phyloP scores from a whole-genome alignment of 129 eudicot species.

The Tagetes patula region DNA sequence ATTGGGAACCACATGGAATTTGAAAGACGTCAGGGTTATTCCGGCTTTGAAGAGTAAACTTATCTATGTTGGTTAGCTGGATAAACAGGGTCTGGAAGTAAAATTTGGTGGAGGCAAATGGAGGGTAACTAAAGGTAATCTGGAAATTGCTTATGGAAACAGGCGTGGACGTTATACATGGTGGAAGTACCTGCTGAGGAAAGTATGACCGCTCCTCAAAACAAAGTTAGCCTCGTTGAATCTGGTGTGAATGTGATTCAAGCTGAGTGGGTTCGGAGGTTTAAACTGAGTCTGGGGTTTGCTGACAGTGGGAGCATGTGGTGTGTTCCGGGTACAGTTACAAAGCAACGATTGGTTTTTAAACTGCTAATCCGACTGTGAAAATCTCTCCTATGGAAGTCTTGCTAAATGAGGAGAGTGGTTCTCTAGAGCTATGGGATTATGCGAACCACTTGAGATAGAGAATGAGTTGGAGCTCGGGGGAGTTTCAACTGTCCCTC shows the following conservation, averaged over 20 bases:
- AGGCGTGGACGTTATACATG: neutral
- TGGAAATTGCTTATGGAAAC: neutral
- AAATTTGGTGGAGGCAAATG: too few relatives aligned
- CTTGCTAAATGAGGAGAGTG: neutral
- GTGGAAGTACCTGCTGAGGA: neutral
- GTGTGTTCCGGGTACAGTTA: too few relatives aligned
- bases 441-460: neutral
- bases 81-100: too few relatives aligned
- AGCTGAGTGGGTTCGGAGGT: too few relatives aligned
- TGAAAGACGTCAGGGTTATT: too few relatives aligned
- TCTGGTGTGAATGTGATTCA: neutral
- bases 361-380: neutral
- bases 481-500: neutral
- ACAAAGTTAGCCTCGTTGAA: neutral
- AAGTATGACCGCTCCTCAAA: neutral
- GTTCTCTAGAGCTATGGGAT: neutral
- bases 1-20: too few relatives aligned
- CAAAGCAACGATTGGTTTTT: too few relatives aligned
- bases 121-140: neutral
- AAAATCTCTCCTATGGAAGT: neutral
- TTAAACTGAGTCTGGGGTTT: too few relatives aligned
- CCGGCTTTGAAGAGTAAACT: too few relatives aligned
- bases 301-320: too few relatives aligned
- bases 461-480: neutral
- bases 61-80: neutral